These are phyloP conservation scores for Holtermanniella nyarrowii DNA, from an alignment of 768 basidiomycete species.

Conservation along the genomic window DNA sequence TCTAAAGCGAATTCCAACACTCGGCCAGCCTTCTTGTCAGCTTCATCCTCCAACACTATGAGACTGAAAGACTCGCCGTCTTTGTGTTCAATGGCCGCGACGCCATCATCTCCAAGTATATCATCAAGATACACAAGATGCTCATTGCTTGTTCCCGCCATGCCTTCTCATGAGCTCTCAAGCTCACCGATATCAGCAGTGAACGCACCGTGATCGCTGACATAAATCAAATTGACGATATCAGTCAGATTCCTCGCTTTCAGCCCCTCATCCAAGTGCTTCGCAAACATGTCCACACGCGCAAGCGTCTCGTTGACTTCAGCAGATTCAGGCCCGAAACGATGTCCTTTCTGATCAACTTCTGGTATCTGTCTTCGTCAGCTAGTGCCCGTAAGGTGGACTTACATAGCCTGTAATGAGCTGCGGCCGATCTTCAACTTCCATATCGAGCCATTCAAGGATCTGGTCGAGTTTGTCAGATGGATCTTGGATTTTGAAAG, in stretches of 20 bases:
- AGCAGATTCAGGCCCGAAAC: constrained; percentile 12
- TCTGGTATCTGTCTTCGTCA: constrained; percentile 3
- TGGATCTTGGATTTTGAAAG: constrained; percentile 54
- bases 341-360: constrained; percentile 12
- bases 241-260: constrained; percentile 62
- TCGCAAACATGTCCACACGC: constrained; percentile 64
- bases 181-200: background rate
- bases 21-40: constrained; percentile 59
- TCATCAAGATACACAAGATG: constrained; percentile 71
- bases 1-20: constrained; percentile 71
- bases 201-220: constrained; percentile 41
- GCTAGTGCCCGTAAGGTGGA: background rate
- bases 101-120: constrained; percentile 58
- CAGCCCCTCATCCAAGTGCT: constrained; percentile 55
- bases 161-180: constrained; percentile 65
- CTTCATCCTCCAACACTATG: background rate
- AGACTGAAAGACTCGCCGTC: constrained; percentile 47
- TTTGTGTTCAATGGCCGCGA: constrained; percentile 55
- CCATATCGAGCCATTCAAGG: constrained; percentile 71
- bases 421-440: constrained; percentile 59
- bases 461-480: constrained; percentile 68
- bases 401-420: constrained; percentile 56
- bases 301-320: constrained; percentile 52
- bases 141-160: constrained; percentile 75
- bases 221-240: constrained; percentile 79